phyloP scores from a whole-genome alignment of 345 rosid species.

The Linum usitatissimum region DNA sequence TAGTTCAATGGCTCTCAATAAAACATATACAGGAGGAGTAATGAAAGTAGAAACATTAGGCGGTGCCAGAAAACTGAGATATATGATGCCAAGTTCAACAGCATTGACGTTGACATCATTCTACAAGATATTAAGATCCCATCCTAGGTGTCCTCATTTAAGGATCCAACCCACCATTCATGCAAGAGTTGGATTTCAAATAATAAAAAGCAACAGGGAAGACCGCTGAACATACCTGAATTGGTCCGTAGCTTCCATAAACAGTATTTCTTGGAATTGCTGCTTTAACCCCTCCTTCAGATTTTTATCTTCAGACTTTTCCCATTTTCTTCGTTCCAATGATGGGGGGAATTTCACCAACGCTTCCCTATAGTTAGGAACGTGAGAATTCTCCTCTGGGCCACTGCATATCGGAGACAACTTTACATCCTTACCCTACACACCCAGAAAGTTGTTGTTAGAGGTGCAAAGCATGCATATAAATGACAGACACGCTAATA shows the following conservation, averaged over 20 bases:
- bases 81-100: too few relatives aligned
- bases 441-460: constrained; percentile 11
- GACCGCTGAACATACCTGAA: constrained; percentile 33
- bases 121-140: too few relatives aligned
- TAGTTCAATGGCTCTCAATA: background rate
- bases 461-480: constrained; percentile 2
- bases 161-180: too few relatives aligned
- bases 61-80: too few relatives aligned
- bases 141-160: too few relatives aligned
- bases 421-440: constrained; percentile 50
- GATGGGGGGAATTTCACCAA: constrained; percentile 40
- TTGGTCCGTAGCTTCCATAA: constrained; percentile 43
- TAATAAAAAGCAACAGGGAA: background rate
- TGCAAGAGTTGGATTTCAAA: background rate
- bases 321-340: constrained; percentile 58
- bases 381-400: constrained; percentile 66
- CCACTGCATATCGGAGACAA: constrained; percentile 35
- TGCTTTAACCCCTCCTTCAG: constrained; percentile 64
- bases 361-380: constrained; percentile 47
- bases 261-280: constrained; percentile 61
- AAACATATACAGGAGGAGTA: too few relatives aligned
- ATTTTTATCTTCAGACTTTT: constrained; percentile 50
- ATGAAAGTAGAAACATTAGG: too few relatives aligned
- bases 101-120: too few relatives aligned
- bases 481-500: background rate